Base-by-base conservation (phyloP, 2,329 filamentous ascomycete species). In the Monilinia polystroma region DNA sequence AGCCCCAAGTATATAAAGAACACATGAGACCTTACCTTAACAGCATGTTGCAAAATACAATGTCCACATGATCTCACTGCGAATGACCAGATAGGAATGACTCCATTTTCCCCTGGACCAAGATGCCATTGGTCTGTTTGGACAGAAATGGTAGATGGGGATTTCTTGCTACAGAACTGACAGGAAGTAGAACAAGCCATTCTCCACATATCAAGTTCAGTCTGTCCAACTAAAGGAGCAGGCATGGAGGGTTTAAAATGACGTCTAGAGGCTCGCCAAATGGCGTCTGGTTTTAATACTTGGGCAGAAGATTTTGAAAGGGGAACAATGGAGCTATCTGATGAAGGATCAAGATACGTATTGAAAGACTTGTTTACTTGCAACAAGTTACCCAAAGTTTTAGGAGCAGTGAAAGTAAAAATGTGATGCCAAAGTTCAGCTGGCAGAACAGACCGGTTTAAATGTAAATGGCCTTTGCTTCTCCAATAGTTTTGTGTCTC, bases 181-280 rank as follows among this genome's bases (percentile, higher is more conserved):
- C 92, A 96, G 65, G 75, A 78, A 41, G 75, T 80, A 58, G 85
- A 84, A 76, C 86, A 87, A 47, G 87, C 81, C 62, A 95, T 80
- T 73, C 84, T 85, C 85, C 91, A 92, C 90, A 93, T 93, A 53
- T 89, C 85, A 70, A 91, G 80, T 77, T 95, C 91, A 53, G 85
- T 85, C 75, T 84, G 85, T 67, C 82, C 83, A 63, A 80, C 79
- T 60, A 94, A 81, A 38, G 91, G 91, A 66, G 83, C 82, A 57
- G 91, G 91, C 80, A 93, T 86, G 71, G 84, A 83, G 35, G 86
- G 86, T 79, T 85, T 85, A 76, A 86, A 88, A 26, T 80, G 78
- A 72, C 87, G 87, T 74, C 90, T 85, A 72, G 90, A 90, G 71
- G 82, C 80, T 75, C 84, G 84, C 91, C 91, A 94, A 73, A 94